These are phyloP conservation scores for Lotmaria passim DNA, from an alignment of 208 protist genomes.

Conservation along the genomic window DNA sequence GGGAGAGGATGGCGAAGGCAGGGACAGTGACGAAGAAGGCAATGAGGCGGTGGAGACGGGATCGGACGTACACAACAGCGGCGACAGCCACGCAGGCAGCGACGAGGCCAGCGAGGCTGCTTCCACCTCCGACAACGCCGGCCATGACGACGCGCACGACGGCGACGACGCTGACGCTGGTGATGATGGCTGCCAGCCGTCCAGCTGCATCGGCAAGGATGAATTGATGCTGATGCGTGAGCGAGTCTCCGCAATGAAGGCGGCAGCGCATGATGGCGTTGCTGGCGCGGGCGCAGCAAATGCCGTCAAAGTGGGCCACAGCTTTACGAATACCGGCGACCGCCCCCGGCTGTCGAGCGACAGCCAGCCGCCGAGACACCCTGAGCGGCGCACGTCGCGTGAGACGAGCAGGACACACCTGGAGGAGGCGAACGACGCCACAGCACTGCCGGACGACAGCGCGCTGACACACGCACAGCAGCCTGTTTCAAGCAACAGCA, in stretches of 20 bases:
- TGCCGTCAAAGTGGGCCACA: background rate
- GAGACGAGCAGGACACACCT: background rate
- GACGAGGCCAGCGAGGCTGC: too few species aligned
- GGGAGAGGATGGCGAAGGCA: background rate
- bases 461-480: background rate
- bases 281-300: background rate
- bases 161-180: background rate
- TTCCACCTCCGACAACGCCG: background rate
- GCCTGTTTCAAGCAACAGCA: background rate
- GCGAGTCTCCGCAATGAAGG: background rate
- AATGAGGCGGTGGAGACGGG: background rate
- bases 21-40: background rate
- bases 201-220: slow-evolving; percentile 12
- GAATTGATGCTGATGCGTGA: slow-evolving; percentile 14
- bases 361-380: background rate
- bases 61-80: background rate
- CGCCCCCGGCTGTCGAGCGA: background rate
- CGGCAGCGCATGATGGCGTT: background rate
- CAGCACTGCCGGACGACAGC: background rate
- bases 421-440: background rate
- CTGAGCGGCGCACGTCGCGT: background rate
- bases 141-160: background rate
- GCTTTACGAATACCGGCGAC: background rate
- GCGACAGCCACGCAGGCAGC: background rate
- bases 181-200: background rate